Evolutionary conservation across 2,329 filamentous ascomycete species (phyloP), one percentile per base, ranked within the genome.

Genomic region (Lasiodiplodia sp.): DNA sequence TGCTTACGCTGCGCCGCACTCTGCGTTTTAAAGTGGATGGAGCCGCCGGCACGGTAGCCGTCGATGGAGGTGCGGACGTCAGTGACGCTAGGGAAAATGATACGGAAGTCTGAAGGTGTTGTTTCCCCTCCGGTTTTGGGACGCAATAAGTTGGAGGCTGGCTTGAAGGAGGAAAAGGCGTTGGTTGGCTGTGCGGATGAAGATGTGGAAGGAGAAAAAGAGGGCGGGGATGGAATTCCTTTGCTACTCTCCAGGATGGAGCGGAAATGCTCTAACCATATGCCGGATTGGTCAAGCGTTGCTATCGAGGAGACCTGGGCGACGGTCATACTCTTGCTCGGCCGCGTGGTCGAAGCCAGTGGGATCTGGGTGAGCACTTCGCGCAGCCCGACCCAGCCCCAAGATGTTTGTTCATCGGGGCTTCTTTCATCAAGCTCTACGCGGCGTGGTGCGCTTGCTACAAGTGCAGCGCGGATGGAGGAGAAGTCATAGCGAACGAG

Each of bases 241-340:
- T 38, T 53, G 62, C 73, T 75, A 52, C 18, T 78, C 70, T 74
- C 80, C 60, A 81, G 78, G 53, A 77, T 79, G 65, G 76, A 71
- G 55, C 92, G 80, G 0, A 87, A 89, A 28, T 88, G 84, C 62
- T 86, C 86, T 0, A 97, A 82, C 93, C 93, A 97, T 65, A 85
- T 87, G 64, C 93, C 87, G 10, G 85, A 90, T 31, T 84, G 82
- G 0, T 92, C 92, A 0, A 97, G 83, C 0, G 92, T 93, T 2
- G 93, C 93, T 58, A 97, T 91, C 0, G 93, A 96, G 0, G 93
- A 96, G 51, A 95, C 82, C 78, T 96, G 88, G 4, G 86, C 78
- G 1, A 88, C 86, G 34, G 92, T 8, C n/a, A 28, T 28, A 8
- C 28, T 18, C 8, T 52, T 28, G 7, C 71, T 53, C 4, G 75